Evolutionary conservation across 2,329 filamentous ascomycete species (phyloP), one percentile per base, ranked within the genome.

Genomic region (Juglanconis oblonga): DNA sequence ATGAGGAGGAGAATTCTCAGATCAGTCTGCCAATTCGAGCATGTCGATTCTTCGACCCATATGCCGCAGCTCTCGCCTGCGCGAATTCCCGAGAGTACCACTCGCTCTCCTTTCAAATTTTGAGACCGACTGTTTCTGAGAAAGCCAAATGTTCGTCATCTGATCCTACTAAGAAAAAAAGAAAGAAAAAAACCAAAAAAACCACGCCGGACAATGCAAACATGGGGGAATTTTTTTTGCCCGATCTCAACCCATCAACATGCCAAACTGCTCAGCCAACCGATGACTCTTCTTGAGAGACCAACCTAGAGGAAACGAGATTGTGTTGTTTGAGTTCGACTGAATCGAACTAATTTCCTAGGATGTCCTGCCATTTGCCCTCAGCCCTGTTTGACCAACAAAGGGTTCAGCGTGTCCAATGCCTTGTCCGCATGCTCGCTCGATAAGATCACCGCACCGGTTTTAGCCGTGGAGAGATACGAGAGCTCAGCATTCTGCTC

Each of bases 391-490:
- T 76, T 76, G 53, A 70, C 73, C 32, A 86, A 70, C 47, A 84
- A 70, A 3, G 80, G 79, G 61, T 75, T 79, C 69, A 97, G 73
- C 5, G 91, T 91, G 51, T 84, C 82, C 66, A 97, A 77, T 0
- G 91, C 93, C 59, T 84, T 84, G n/a, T 81, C 79, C 49, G 93
- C 79, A 70, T 94, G 90, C 67, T 89, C 85, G 64, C 88, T 84
- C 4, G 87, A 85, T 44, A 98, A 84, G 69, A 98, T 92, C 9
- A 98, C 94, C 5, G 92, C 93, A 1, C 94, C 94, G 0, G 93
- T 92, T 47, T 89, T 84, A 4, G 92, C 92, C 0, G 94, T 98
- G 62, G 90, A 95, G 64, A 98, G 78, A 72, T 97, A 98, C 60
- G 89, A 94, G 75, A 98, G 87, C 72, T 97, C 92, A 1, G 91